Percentiles rank a stretch among this genome's conserved stretches.
phyloP scores from a whole-genome alignment of 1,284 basidiomycete species.

The Microbotryum lychnidis-dioicae region DNA sequence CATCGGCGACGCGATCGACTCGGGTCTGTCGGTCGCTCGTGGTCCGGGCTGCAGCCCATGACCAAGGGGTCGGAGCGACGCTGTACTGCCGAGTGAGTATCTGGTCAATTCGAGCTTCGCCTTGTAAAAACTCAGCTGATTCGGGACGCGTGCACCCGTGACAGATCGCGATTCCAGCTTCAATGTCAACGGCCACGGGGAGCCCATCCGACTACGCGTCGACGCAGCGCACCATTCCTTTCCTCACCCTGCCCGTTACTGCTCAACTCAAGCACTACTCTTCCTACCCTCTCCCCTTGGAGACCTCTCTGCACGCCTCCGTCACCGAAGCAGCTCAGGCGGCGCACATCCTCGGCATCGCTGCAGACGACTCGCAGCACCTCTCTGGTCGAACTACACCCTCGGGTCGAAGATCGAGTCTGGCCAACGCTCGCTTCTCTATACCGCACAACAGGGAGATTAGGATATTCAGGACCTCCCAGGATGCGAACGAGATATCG shows the following conservation, averaged over 20 bases:
- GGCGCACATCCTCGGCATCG: background rate
- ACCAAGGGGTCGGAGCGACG: background rate
- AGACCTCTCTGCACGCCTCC: background rate
- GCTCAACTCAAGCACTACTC: background rate
- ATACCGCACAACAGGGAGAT: background rate
- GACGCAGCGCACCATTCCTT: background rate
- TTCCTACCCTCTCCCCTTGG: slow-evolving; percentile 3
- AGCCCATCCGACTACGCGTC: too few species aligned
- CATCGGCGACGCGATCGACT: background rate
- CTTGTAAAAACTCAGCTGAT: background rate
- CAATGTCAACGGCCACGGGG: background rate
- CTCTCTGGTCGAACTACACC: too few species aligned
- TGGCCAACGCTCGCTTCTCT: too few species aligned
- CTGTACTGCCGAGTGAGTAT: slow-evolving; percentile 14
- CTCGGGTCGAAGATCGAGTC: too few species aligned
- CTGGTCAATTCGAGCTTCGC: background rate
- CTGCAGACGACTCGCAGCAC: background rate
- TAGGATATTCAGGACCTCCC: background rate
- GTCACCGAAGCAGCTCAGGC: background rate
- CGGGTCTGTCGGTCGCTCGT: slow-evolving; percentile 8
- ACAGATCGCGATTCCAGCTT: slow-evolving; percentile 11
- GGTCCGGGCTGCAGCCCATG: slow-evolving; percentile 7
- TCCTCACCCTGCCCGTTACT: slow-evolving; percentile 5
- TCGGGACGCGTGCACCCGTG: too few species aligned
- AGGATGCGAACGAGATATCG: background rate